These are phyloP conservation scores for Triadica sebifera DNA, from an alignment of 345 rosid genomes.

Conservation along the genomic window DNA sequence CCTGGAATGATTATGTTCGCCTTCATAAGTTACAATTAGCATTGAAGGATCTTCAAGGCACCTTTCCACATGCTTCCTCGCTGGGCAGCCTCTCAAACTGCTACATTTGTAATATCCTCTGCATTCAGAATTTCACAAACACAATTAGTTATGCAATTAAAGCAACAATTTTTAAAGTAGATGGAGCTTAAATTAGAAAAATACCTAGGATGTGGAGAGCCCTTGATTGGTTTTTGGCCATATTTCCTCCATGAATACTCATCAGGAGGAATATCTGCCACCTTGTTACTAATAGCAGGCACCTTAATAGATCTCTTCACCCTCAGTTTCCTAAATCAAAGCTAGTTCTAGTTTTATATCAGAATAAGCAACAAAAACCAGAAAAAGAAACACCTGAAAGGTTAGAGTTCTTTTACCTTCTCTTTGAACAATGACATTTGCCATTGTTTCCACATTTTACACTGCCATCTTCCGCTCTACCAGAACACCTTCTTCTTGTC, in stretches of 20 bases:
- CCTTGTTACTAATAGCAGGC: constrained; percentile 82
- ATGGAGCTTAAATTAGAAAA: background rate
- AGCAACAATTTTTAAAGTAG: background rate
- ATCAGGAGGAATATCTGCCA: constrained; percentile 83
- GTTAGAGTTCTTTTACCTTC: constrained; percentile 39
- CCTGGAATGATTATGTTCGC: constrained; percentile 73
- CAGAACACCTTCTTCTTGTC: constrained; percentile 54
- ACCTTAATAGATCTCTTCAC: constrained; percentile 68
- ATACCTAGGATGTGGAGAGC: constrained; percentile 83
- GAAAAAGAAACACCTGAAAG: background rate
- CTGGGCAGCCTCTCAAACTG: constrained; percentile 77
- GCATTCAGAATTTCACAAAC: constrained; percentile 15
- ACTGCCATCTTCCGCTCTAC: constrained; percentile 58
- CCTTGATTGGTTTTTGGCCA: constrained; percentile 83
- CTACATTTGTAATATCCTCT: constrained; percentile 90
- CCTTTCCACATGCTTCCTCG: constrained; percentile 85
- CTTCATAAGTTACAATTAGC: constrained; percentile 78
- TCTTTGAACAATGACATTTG: constrained; percentile 80
- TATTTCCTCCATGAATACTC: constrained; percentile 86
- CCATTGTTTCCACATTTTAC: constrained; percentile 53
- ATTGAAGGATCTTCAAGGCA: constrained; percentile 70
- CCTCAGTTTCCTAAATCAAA: constrained; percentile 49
- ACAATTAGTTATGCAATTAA: no score
- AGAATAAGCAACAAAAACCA: background rate
- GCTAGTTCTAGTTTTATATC: background rate